phyloP scores from a whole-genome alignment of 106 monocot genomes.

The Agapanthus africanus region DNA sequence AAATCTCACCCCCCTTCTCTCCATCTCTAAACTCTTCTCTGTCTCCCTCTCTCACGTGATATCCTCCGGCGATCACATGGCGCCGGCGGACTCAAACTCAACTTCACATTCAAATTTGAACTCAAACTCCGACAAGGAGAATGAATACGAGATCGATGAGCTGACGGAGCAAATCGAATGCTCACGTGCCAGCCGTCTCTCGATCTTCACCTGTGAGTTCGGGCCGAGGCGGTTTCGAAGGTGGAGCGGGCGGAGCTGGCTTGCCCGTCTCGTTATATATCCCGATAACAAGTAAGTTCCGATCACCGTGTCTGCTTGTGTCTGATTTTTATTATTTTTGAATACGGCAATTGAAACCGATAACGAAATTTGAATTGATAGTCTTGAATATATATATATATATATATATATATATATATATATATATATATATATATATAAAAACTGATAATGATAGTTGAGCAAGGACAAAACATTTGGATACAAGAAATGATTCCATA shows the following conservation, averaged over 20 bases:
- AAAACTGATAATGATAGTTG: too few relatives aligned
- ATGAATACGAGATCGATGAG: constrained; percentile 41
- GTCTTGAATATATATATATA: too few relatives aligned
- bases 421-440: too few relatives aligned
- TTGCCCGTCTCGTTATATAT: constrained; percentile 30
- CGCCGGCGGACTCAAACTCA: neutral
- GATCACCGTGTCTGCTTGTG: neutral
- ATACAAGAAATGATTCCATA: too few relatives aligned
- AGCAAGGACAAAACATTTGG: too few relatives aligned
- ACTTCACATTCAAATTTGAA: neutral
- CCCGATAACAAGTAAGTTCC: constrained; percentile 61
- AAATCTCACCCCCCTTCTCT: too few relatives aligned
- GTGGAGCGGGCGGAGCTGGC: constrained; percentile 9
- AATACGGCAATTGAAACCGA: neutral
- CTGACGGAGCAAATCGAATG: constrained; percentile 21
- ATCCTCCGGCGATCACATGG: too few relatives aligned
- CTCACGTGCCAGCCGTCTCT: constrained; percentile 35
- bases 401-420: too few relatives aligned
- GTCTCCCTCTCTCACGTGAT: too few relatives aligned
- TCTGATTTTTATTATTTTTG: neutral
- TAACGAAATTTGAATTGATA: too few relatives aligned
- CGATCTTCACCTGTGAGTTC: constrained; percentile 27
- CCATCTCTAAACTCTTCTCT: too few relatives aligned
- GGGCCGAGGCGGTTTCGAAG: too few relatives aligned
- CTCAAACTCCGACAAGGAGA: neutral